Evolutionary conservation across 176 grass and related monocot genomes (phyloP), one percentile per base, ranked within the genome.

Genomic region (Eremochloa ophiuroides): DNA sequence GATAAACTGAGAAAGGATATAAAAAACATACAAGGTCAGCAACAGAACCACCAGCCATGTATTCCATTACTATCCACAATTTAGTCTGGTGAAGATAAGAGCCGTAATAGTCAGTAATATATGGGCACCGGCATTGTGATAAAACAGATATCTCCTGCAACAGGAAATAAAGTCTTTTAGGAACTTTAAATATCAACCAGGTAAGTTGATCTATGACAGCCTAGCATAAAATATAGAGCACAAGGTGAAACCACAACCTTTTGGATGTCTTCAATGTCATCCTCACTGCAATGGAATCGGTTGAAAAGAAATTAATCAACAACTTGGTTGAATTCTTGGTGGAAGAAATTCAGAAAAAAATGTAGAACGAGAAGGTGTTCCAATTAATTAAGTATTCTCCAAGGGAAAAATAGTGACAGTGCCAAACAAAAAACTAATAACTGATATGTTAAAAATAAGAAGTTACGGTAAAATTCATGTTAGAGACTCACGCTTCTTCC

Each of bases 211-310:
- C 26, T 38, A 73, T 78, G 78, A 85, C 55, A 77, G 73, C 13
- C 46, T 73, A 82, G 29, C 3, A 53, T 38, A 37, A 40, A 78
- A 73, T 66, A 81, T 46, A 69, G 59, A 5, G 11, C 22, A 31
- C 40, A 78, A 75, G 72, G 40, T 85, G 22, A 22, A 87, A 79
- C 11, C 46, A 71, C 26, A 81, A 99, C 97, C 97, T 95, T 99
- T 88, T 99, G 97, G 86, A 99, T 99, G 62, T 99, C 97, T 93
- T 99, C 97, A 83, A 99, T 91, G 66, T 99, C 97, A 91, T 99
- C 97, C 85, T 99, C 97, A 10, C 97, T 99, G 80, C 70, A 91
- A 25, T 78, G 62, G 50, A 78, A 77, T 48, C 72, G 62, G 44
- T 75, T 38, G 22, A 80, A 85, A n/a, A n/a, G n/a, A n/a, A 69